phyloP scores from a whole-genome alignment of 2,329 filamentous ascomycete species.

The Lecanicillium sp. region DNA sequence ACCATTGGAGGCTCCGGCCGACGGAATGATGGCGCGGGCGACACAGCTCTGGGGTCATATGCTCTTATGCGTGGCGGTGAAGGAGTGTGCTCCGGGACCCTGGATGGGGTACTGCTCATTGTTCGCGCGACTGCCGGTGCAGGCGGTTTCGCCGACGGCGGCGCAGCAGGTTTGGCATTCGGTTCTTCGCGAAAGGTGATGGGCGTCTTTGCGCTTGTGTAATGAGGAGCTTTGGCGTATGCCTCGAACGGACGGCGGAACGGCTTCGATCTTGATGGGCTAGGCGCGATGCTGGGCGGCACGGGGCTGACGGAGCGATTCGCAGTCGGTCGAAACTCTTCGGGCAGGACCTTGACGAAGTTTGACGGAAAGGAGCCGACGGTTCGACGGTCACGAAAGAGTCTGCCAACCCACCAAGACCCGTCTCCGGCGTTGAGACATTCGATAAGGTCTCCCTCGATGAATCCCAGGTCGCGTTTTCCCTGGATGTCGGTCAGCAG shows the following conservation, averaged over 20 bases:
- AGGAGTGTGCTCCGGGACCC: conserved; percentile 10
- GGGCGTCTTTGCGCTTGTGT: conserved; percentile 56
- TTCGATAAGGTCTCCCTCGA: conserved; percentile 97
- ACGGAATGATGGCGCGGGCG: conserved; percentile 22
- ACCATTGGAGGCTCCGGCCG: conserved; percentile 29
- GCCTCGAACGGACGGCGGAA: conserved; percentile 63
- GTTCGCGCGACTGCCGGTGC: conserved; percentile 3
- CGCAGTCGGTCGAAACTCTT: conserved; percentile 70
- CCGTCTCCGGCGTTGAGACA: conserved; percentile 96
- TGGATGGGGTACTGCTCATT: conserved; percentile 1
- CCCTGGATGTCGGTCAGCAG: conserved; percentile 44
- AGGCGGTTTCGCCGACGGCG: neutral
- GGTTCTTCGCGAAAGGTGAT: conserved; percentile 47
- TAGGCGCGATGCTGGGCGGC: conserved; percentile 48
- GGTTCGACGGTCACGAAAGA: conserved; percentile 83
- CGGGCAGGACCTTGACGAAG: conserved; percentile 85
- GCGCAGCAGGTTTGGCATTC: neutral
- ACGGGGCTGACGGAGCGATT: conserved; percentile 56
- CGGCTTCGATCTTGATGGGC: conserved; percentile 54
- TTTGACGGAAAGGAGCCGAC: conserved; percentile 95
- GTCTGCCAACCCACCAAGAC: conserved; percentile 94
- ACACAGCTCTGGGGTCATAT: conserved; percentile 28
- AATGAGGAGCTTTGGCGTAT: conserved; percentile 60
- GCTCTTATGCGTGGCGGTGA: conserved; percentile 21
- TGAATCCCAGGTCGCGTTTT: conserved; percentile 90